phyloP scores from a whole-genome alignment of 768 basidiomycete genomes.

The Boletus reticuloceps region DNA sequence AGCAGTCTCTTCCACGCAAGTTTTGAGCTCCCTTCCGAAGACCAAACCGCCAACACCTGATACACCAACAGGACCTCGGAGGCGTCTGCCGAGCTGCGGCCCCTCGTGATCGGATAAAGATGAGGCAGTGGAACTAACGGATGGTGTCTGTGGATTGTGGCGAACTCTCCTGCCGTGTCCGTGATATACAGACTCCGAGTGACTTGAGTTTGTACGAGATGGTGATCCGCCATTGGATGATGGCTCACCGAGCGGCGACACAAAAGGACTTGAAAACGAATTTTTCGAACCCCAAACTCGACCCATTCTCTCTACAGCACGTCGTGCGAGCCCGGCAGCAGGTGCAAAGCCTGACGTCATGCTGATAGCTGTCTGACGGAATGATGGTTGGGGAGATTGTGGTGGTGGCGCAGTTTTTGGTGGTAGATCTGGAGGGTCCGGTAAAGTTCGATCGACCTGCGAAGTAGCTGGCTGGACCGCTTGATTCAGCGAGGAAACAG shows the following conservation, averaged over 20 bases:
- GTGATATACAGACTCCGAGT: conserved; percentile 28
- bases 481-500: conserved; percentile 14
- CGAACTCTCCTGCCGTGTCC: conserved; percentile 37
- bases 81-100: conserved; percentile 51
- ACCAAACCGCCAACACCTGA: conserved; percentile 51
- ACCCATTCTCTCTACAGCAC: conserved; percentile 77
- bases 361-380: conserved; percentile 69
- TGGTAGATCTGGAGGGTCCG: conserved; percentile 27
- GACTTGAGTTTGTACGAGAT: conserved; percentile 40
- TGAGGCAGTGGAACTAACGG: conserved; percentile 48
- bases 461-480: conserved; percentile 29
- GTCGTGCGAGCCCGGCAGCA: conserved; percentile 70
- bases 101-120: conserved; percentile 50
- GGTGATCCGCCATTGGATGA: conserved; percentile 37
- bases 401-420: conserved; percentile 7
- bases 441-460: conserved; percentile 28
- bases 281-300: conserved; percentile 53
- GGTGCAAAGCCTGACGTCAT: conserved; percentile 68
- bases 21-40: conserved; percentile 60
- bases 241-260: conserved; percentile 43
- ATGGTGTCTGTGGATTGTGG: conserved; percentile 60
- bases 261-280: conserved; percentile 39
- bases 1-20: conserved; percentile 57
- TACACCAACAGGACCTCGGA: conserved; percentile 53
- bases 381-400: conserved; percentile 30